A percentile compares a stretch with the other conserved stretches of the same genome.
phyloP scores from a whole-genome alignment of 345 rosid species.

The Syzygium jambos region DNA sequence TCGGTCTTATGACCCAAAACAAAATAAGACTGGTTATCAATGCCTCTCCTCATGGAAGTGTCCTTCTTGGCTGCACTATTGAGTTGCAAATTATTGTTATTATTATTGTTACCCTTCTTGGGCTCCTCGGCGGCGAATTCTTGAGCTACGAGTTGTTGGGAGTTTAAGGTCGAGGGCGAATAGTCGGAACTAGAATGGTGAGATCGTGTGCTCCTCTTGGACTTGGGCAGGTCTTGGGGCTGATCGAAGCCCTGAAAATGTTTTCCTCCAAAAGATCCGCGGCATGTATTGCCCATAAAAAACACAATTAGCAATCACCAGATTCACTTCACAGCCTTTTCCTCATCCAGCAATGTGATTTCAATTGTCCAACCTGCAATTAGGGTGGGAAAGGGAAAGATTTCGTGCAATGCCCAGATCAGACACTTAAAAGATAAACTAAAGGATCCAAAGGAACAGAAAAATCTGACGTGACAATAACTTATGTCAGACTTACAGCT shows the following conservation, averaged over 20 bases:
- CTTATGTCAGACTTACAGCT: background rate
- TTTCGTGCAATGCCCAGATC: conserved; percentile 5
- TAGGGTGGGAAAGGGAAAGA: background rate
- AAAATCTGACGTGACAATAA: background rate
- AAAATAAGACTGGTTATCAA: conserved; percentile 59
- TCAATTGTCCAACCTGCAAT: conserved; percentile 7
- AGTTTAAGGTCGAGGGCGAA: conserved; percentile 33
- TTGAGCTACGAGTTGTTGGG: conserved; percentile 23
- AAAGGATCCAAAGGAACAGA: background rate
- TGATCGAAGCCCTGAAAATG: conserved; percentile 59
- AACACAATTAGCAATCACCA: conserved; percentile 21
- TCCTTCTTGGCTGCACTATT: conserved; percentile 43
- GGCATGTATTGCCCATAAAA: conserved; percentile 99
- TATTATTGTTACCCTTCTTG: conserved; percentile 16
- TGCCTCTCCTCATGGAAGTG: conserved; percentile 52
- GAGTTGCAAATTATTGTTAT: conserved; percentile 4
- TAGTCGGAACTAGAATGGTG: conserved; percentile 27
- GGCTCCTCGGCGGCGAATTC: conserved; percentile 23
- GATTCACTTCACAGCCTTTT: conserved; percentile 10
- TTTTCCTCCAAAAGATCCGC: conserved; percentile 82
- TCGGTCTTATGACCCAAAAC: conserved; percentile 91
- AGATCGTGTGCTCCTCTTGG: conserved; percentile 32
- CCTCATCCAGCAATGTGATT: conserved; percentile 35
- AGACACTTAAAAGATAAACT: background rate
- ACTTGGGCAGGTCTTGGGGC: conserved; percentile 53